A percentile compares a stretch with the other conserved stretches of the same genome.
Conservation (phyloP, 2,329 filamentous ascomycete species). For the Tolypocladium tundrense region DNA sequence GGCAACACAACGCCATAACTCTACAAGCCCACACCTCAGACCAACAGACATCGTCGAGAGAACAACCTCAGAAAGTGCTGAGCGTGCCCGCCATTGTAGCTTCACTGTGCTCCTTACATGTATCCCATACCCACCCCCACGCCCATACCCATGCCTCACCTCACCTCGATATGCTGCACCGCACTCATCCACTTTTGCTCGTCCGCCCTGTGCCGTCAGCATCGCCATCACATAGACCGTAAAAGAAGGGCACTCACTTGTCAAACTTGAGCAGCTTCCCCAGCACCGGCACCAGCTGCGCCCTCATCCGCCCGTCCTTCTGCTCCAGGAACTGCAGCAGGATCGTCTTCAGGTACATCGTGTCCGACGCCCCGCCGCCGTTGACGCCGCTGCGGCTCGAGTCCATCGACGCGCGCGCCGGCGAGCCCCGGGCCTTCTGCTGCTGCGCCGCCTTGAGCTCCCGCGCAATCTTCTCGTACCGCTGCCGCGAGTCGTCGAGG, state of each 20-base stretch:
- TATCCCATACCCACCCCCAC: background rate
- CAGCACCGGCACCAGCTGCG: slow-evolving; percentile 68
- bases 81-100: background rate
- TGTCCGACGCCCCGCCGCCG: slow-evolving; percentile 26
- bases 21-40: too few relatives aligned
- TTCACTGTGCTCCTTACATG: background rate
- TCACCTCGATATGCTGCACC: slow-evolving; percentile 43
- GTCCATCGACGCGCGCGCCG: slow-evolving; percentile 31
- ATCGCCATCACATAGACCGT: background rate
- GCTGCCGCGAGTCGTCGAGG: slow-evolving; percentile 66
- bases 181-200: slow-evolving; percentile 81
- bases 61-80: background rate
- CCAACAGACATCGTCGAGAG: background rate
- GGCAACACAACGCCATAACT: too few relatives aligned
- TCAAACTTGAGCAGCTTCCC: slow-evolving; percentile 69
- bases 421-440: slow-evolving; percentile 26
- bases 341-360: slow-evolving; percentile 69
- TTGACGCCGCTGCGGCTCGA: slow-evolving; percentile 23
- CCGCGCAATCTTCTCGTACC: slow-evolving; percentile 72
- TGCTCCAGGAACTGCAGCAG: slow-evolving; percentile 73
- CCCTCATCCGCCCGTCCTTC: slow-evolving; percentile 65
- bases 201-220: slow-evolving; percentile 38
- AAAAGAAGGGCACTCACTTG: slow-evolving; percentile 40
- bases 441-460: slow-evolving; percentile 43
- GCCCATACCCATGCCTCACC: slow-evolving; percentile 9